Evolutionary conservation across 495 filamentous ascomycete genomes (phyloP).

Genomic region (Massariosphaeria phaeospora): DNA sequence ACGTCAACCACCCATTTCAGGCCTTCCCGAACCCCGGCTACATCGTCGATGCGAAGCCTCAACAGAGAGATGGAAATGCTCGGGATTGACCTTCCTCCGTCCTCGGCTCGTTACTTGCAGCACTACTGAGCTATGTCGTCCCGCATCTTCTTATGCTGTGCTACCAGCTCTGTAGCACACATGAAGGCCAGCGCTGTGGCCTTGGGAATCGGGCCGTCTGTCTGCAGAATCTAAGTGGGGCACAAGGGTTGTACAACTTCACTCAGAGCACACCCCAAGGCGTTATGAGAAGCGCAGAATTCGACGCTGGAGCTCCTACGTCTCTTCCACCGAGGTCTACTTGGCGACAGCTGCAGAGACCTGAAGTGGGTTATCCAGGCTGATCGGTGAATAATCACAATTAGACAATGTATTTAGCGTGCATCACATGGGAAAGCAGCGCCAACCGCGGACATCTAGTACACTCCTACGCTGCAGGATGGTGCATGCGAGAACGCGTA

Average conservation of each 20-base stretch:
- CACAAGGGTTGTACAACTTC: not conserved
- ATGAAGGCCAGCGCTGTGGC: constrained; percentile 6
- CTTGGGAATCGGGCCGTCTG: constrained; percentile 22
- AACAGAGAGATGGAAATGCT: constrained; percentile 13
- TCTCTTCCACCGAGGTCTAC: constrained; percentile 11
- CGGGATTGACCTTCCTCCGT: constrained; percentile 8
- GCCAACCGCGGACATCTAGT: too few relatives aligned
- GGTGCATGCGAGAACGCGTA: too few relatives aligned
- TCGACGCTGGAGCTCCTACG: constrained; percentile 6
- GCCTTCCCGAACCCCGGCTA: not conserved
- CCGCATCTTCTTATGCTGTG: constrained; percentile 9
- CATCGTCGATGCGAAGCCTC: constrained; percentile 18
- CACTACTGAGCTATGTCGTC: not conserved
- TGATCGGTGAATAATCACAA: constrained; percentile 15
- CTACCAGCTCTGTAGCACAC: constrained; percentile 17
- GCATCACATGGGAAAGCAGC: too few relatives aligned
- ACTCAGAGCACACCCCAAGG: not conserved
- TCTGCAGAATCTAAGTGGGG: constrained; percentile 26
- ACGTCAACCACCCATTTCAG: constrained; percentile 3
- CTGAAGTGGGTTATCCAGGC: constrained; percentile 14
- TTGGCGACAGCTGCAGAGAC: constrained; percentile 12
- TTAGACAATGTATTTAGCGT: too few relatives aligned
- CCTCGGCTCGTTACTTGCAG: constrained; percentile 12
- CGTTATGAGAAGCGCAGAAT: not conserved
- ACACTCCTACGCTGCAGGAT: too few relatives aligned